Evolutionary conservation across 1,284 basidiomycete species (phyloP).

Genomic region (Heterobasidion parviporum): DNA sequence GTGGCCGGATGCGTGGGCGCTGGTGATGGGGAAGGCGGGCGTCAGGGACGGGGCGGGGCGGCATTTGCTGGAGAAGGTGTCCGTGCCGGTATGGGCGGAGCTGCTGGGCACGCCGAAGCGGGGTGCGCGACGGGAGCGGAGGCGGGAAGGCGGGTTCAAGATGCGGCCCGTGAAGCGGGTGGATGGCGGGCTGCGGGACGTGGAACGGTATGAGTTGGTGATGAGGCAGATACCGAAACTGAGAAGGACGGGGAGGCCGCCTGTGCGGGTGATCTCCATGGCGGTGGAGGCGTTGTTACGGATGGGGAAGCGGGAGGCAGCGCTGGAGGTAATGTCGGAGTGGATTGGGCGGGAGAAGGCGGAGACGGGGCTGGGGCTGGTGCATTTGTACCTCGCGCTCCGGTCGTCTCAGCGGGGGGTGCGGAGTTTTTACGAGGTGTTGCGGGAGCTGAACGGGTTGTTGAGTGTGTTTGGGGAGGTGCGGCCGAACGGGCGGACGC

Average conservation of each 20-base stretch:
- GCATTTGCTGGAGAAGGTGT: slow-evolving; percentile 5
- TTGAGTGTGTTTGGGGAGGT: slow-evolving; percentile 38
- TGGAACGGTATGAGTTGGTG: slow-evolving; percentile 5
- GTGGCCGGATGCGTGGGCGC: slow-evolving; percentile 24
- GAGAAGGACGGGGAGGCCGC: slow-evolving; percentile 1
- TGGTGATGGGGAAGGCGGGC: slow-evolving; percentile 10
- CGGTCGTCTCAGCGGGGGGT: slow-evolving; percentile 9
- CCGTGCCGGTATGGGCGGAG: slow-evolving; percentile 7
- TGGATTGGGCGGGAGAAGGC: slow-evolving; percentile 19
- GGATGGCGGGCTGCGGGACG: not conserved
- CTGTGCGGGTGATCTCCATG: slow-evolving; percentile 1
- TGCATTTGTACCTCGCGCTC: slow-evolving; percentile 23
- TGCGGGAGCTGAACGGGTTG: slow-evolving; percentile 30
- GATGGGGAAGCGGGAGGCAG: slow-evolving; percentile 14
- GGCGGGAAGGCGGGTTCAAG: too few relatives aligned
- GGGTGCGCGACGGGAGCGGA: not conserved
- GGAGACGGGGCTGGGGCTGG: slow-evolving; percentile 20
- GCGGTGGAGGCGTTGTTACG: slow-evolving; percentile 8
- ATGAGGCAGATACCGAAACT: slow-evolving; percentile 6
- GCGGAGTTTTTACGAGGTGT: slow-evolving; percentile 24
- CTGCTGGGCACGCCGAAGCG: slow-evolving; percentile 10
- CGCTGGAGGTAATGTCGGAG: slow-evolving; percentile 16
- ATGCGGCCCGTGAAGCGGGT: not conserved
- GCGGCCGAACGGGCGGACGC: slow-evolving; percentile 50
- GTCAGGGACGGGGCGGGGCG: not conserved